These are phyloP conservation scores for Phtheirospermum japonicum DNA, from an alignment of 257 asterid genomes.

Conservation along the genomic window DNA sequence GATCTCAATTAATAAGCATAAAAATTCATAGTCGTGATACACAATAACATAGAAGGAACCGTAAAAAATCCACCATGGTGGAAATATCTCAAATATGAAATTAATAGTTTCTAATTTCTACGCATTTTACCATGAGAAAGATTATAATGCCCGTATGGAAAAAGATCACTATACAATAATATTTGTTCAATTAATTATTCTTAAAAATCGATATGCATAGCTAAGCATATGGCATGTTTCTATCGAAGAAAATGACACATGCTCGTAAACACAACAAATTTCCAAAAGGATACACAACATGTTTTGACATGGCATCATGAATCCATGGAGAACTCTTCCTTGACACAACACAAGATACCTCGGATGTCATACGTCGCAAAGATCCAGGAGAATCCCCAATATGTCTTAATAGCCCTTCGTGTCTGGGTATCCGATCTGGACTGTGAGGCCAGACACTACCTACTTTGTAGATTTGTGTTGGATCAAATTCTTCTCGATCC, in stretches of 20 bases:
- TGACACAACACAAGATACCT: slow-evolving; percentile 58
- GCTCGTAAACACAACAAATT: slow-evolving; percentile 13
- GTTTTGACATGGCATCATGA: slow-evolving; percentile 38
- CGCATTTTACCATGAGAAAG: slow-evolving; percentile 21
- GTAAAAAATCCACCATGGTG: slow-evolving; percentile 16
- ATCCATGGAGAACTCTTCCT: slow-evolving; percentile 33
- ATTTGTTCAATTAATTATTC: slow-evolving; percentile 2
- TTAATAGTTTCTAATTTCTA: slow-evolving; percentile 1
- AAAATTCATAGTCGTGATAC: neutral
- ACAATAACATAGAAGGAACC: slow-evolving; percentile 9
- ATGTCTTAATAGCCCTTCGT: slow-evolving; percentile 34
- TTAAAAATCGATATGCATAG: slow-evolving; percentile 8
- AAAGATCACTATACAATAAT: neutral
- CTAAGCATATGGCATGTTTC: neutral
- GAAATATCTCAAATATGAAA: slow-evolving; percentile 13
- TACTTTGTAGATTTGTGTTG: slow-evolving; percentile 32
- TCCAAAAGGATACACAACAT: slow-evolving; percentile 70
- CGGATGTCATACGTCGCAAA: slow-evolving; percentile 46
- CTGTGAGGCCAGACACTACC: slow-evolving; percentile 57
- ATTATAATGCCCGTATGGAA: slow-evolving; percentile 6
- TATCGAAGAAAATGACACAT: neutral
- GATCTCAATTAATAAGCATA: slow-evolving; percentile 10
- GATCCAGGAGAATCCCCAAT: slow-evolving; percentile 45
- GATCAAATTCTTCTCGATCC: slow-evolving; percentile 43
- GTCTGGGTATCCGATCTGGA: slow-evolving; percentile 33